Evolutionary conservation across 257 asterid species (phyloP).

Genomic region (Ophiorrhiza pumila): DNA sequence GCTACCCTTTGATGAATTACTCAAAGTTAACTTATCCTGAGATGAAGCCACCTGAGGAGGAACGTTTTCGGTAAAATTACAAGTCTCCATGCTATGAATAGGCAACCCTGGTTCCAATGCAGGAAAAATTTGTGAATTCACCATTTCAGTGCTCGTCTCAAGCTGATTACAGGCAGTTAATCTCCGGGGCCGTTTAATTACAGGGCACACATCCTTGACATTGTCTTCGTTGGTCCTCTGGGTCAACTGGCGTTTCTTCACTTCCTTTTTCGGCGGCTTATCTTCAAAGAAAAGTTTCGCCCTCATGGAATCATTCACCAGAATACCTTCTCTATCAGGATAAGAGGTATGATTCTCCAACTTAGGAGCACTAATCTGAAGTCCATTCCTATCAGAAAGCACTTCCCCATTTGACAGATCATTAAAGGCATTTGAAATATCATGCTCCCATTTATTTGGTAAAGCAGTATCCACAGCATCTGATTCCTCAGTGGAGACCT

Average conservation of each 20-base stretch:
- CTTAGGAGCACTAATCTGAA: slow-evolving; percentile 19
- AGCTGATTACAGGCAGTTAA: slow-evolving; percentile 28
- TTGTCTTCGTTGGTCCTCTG: slow-evolving; percentile 34
- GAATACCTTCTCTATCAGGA: slow-evolving; percentile 23
- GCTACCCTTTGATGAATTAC: slow-evolving; percentile 47
- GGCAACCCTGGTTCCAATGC: slow-evolving; percentile 35
- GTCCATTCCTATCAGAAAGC: slow-evolving; percentile 22
- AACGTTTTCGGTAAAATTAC: slow-evolving; percentile 23
- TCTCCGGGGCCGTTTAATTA: slow-evolving; percentile 35
- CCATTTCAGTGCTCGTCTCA: slow-evolving; percentile 24
- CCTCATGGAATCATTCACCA: slow-evolving; percentile 17
- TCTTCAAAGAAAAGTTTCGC: slow-evolving; percentile 27
- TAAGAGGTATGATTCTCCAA: slow-evolving; percentile 14
- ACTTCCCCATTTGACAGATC: slow-evolving; percentile 25
- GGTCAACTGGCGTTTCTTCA: slow-evolving; percentile 17
- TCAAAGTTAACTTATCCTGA: slow-evolving; percentile 45
- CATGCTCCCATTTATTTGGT: slow-evolving; percentile 16
- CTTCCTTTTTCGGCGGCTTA: slow-evolving; percentile 29
- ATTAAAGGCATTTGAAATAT: slow-evolving; percentile 6
- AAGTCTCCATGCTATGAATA: slow-evolving; percentile 20
- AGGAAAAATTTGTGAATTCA: slow-evolving; percentile 19
- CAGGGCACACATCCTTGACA: slow-evolving; percentile 27
- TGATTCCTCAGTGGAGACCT: slow-evolving; percentile 36
- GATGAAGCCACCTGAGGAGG: slow-evolving; percentile 26
- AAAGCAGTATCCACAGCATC: slow-evolving; percentile 24